These are phyloP conservation scores for Arthroderma uncinatum DNA, from an alignment of 2,329 filamentous ascomycete species.

Conservation along the genomic window DNA sequence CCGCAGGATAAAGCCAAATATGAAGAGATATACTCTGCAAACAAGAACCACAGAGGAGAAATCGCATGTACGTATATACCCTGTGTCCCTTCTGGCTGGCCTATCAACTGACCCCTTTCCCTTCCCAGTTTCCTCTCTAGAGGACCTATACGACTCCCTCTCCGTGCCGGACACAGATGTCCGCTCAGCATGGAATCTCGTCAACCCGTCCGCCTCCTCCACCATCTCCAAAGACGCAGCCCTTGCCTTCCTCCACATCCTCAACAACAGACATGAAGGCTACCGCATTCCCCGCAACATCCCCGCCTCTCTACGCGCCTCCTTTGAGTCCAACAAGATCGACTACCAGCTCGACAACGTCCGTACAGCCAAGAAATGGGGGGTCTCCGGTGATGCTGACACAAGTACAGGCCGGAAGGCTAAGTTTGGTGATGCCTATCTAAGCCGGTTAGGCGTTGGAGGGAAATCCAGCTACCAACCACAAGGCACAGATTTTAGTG, in stretches of 20 bases:
- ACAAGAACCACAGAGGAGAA: constrained; percentile 76
- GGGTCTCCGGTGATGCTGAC: constrained; percentile 50
- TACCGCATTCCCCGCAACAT: constrained; percentile 87
- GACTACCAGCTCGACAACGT: constrained; percentile 86
- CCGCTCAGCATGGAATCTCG: constrained; percentile 88
- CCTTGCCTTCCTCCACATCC: constrained; percentile 89
- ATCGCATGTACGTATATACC: constrained; percentile 52
- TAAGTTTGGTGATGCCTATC: constrained; percentile 94
- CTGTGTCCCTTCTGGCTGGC: neutral
- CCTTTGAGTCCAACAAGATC: constrained; percentile 91
- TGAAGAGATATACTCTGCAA: constrained; percentile 92
- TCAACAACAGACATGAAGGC: constrained; percentile 91
- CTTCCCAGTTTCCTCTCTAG: constrained; percentile 57
- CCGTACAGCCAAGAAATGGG: constrained; percentile 63
- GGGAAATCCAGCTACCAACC: constrained; percentile 68
- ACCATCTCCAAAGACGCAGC: constrained; percentile 90
- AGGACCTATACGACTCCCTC: constrained; percentile 65
- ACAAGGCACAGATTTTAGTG: constrained; percentile 79
- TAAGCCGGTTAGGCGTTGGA: constrained; percentile 71
- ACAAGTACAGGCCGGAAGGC: constrained; percentile 81
- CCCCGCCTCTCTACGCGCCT: constrained; percentile 77
- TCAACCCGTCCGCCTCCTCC: constrained; percentile 75
- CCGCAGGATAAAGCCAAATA: constrained; percentile 86
- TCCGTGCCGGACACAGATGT: constrained; percentile 65
- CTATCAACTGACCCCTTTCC: neutral